Base-by-base conservation (phyloP, 176 grass and related monocot genomes). In the Calamus simplicifolius region DNA sequence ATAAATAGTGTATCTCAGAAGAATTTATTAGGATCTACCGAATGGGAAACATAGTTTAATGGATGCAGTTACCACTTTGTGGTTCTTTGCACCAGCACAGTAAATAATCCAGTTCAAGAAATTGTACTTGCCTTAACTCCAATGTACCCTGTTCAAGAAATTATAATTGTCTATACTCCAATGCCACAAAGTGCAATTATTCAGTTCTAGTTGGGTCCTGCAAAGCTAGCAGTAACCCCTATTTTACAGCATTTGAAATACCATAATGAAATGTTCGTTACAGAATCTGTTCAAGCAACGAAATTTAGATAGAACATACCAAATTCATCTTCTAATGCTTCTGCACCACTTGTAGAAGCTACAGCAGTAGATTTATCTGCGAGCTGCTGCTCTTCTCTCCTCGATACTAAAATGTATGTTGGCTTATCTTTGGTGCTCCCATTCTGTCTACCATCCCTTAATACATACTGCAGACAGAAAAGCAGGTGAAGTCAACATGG, bases 371-470 rank as follows among this genome's bases (percentile, higher is more conserved):
- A 48, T 76, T 78, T 91, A 38, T 85, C 81, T 66, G 62, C 72
- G 14, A 38, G 67, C 12, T 49, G 66, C 77, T 74, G 78, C 57
- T 93, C 84, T 18, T 98, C 94, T 73, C 81, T 92, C 59, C 78
- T 98, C 4, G 88, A 56, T 53, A 82, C 60, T 72, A 98, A 85
- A 75, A 98, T 85, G 52, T 81, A 98, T 48, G 80, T 79, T 58
- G 79, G 85, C 59, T 89, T 98, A 25, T 98, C 88, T 69, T 93
- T 98, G 29, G 61, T 38, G 65, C 62, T 80, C 26, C 51, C 50
- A 10, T 26, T 62, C 51, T 62, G 63, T 18, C 17, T 25, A 16
- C 27, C 13, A 25, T 93, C 85, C 71, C 79, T 83, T 64, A 83
- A 29, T 54, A 98, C 81, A 77, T 98, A 98, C 82, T 89, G 79